phyloP scores from a whole-genome alignment of 495 filamentous ascomycete genomes.

The Cercophora sp. region DNA sequence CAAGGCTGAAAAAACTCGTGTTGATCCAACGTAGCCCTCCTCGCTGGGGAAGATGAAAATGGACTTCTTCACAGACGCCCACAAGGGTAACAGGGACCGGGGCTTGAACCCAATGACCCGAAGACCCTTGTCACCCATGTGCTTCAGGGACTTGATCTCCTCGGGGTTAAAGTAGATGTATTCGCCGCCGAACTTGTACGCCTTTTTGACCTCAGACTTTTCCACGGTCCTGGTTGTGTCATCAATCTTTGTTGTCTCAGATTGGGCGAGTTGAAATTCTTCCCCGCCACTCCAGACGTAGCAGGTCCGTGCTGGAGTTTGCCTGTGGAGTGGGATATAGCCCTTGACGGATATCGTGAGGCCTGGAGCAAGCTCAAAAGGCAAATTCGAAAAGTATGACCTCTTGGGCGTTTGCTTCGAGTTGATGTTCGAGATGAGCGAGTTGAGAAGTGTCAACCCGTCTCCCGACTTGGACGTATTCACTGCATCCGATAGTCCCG shows the following conservation, averaged over 20 bases:
- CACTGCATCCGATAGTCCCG: slow-evolving; percentile 40
- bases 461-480: slow-evolving; percentile 55
- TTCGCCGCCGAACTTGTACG: slow-evolving; percentile 93
- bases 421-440: slow-evolving; percentile 83
- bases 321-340: slow-evolving; percentile 81
- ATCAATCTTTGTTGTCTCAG: slow-evolving; percentile 65
- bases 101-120: slow-evolving; percentile 95
- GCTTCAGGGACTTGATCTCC: slow-evolving; percentile 68
- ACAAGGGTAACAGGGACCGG: slow-evolving; percentile 66
- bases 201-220: slow-evolving; percentile 79
- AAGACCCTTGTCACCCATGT: slow-evolving; percentile 69
- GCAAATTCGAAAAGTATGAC: slow-evolving; percentile 77
- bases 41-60: slow-evolving; percentile 95
- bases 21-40: slow-evolving; percentile 82
- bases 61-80: slow-evolving; percentile 81
- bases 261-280: slow-evolving; percentile 71
- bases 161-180: slow-evolving; percentile 81
- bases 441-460: slow-evolving; percentile 76
- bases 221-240: slow-evolving; percentile 75
- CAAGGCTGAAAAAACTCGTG: slow-evolving; percentile 85
- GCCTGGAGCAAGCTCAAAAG: slow-evolving; percentile 80
- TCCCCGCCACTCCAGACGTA: slow-evolving; percentile 86
- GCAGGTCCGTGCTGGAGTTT: slow-evolving; percentile 71
- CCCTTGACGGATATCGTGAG: slow-evolving; percentile 88
- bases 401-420: slow-evolving; percentile 86